Conservation (phyloP, 306 rosid genomes). For the Malus asiatica region DNA sequence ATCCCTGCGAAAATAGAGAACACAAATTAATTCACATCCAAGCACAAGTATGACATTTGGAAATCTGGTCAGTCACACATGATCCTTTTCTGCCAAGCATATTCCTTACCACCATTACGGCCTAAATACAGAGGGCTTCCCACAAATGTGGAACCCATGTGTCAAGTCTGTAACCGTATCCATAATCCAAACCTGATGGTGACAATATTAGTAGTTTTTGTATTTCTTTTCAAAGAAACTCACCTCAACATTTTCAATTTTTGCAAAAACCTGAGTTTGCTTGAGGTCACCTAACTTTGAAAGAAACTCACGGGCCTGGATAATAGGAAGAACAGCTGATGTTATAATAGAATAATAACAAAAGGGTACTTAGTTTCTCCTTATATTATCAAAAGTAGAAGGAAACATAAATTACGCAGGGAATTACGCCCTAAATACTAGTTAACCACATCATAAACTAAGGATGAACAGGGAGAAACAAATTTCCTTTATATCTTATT, state of each 20-base stretch:
- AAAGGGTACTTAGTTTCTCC: not conserved
- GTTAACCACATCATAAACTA: not conserved
- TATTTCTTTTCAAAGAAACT: slow-evolving; percentile 10
- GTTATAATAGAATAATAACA: slow-evolving; percentile 5
- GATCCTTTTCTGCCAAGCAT: not conserved
- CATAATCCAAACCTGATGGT: not conserved
- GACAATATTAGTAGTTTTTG: not conserved
- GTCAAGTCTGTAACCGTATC: slow-evolving; percentile 3
- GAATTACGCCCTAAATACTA: not conserved
- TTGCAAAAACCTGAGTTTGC: slow-evolving; percentile 85
- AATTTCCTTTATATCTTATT: not conserved
- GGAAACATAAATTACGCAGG: slow-evolving; percentile 9
- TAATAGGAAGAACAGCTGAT: slow-evolving; percentile 1
- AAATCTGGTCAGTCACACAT: not conserved
- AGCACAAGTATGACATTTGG: not conserved
- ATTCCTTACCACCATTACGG: not conserved
- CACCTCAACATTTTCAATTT: slow-evolving; percentile 88
- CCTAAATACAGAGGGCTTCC: not conserved
- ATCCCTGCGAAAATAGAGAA: slow-evolving; percentile 47
- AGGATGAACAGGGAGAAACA: not conserved
- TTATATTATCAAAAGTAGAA: not conserved
- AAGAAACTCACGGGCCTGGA: slow-evolving; percentile 85
- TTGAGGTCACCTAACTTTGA: slow-evolving; percentile 63
- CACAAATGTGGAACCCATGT: not conserved
- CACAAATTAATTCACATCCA: slow-evolving; percentile 1